Conservation (phyloP, 257 asterid genomes). For the Marsdenia floribunda region DNA sequence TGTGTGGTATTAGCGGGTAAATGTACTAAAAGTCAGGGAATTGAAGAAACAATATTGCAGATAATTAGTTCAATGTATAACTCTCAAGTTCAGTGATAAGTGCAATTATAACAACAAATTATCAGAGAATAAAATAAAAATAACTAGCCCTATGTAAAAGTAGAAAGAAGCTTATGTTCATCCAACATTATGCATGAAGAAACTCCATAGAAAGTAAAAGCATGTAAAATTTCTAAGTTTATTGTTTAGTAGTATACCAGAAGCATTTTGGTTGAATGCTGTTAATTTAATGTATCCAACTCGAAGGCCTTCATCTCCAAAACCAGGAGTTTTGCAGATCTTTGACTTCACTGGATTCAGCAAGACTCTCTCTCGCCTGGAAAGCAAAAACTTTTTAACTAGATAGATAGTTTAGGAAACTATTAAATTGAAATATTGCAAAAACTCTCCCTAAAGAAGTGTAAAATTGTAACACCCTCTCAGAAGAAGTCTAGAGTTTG, state of each 20-base stretch:
- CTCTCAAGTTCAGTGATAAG: not conserved
- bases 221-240: not conserved
- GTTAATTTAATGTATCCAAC: conserved; percentile 90
- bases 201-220: not conserved
- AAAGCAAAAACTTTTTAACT: conserved; percentile 27
- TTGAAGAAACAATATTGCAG: not conserved
- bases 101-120: not conserved
- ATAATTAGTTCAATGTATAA: not conserved
- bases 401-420: conserved; percentile 8
- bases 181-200: not conserved
- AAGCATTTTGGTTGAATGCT: conserved; percentile 92
- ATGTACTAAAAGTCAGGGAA: not conserved
- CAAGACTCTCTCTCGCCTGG: conserved; percentile 79
- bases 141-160: not conserved
- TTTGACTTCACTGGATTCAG: conserved; percentile 91
- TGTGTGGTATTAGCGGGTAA: not conserved
- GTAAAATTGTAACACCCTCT: not conserved
- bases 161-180: not conserved
- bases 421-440: not conserved
- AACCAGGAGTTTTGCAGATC: conserved; percentile 62
- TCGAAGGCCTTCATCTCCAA: conserved; percentile 53
- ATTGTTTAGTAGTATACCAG: conserved; percentile 44
- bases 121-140: not conserved
- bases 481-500: not conserved
- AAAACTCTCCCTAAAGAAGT: not conserved